These are phyloP conservation scores for Circinella umbellata DNA, from an alignment of 371 early-diverging fungal species.

Conservation along the genomic window DNA sequence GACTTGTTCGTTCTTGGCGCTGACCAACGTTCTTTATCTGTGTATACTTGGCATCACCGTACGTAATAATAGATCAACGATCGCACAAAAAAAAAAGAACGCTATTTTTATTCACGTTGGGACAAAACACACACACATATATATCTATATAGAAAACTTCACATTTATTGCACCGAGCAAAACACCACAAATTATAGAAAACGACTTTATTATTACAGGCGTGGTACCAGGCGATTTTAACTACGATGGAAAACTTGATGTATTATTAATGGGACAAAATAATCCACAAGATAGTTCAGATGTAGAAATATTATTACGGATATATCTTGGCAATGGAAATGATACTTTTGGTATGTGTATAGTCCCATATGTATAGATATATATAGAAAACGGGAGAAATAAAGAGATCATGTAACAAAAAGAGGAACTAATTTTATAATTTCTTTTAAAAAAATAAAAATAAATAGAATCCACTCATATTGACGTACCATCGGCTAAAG, in stretches of 20 bases:
- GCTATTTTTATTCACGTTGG: neutral
- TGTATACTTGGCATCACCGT: conserved; percentile 75
- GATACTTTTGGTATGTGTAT: conserved; percentile 59
- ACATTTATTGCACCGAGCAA: conserved; percentile 25
- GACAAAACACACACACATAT: neutral
- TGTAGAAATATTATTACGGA: conserved; percentile 65
- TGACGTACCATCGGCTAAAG: conserved; percentile 58
- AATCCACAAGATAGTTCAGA: conserved; percentile 23
- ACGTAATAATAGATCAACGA: neutral
- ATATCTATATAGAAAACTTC: conserved; percentile 25
- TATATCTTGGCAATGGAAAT: conserved; percentile 75
- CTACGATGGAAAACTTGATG: conserved; percentile 85
- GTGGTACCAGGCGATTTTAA: conserved; percentile 87
- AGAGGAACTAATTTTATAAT: neutral
- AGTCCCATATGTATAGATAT: too few species aligned
- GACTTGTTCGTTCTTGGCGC: conserved; percentile 75
- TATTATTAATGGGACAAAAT: conserved; percentile 74
- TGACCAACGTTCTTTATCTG: conserved; percentile 65
- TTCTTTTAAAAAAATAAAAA: too few species aligned
- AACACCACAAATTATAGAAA: conserved; percentile 30
- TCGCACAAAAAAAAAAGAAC: neutral
- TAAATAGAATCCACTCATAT: conserved; percentile 44
- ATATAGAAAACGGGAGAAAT: neutral
- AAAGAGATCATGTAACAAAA: neutral
- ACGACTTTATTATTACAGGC: conserved; percentile 66